Conservation (phyloP, 1,139 yeast species). For the Scheffersomyces insectosa region DNA sequence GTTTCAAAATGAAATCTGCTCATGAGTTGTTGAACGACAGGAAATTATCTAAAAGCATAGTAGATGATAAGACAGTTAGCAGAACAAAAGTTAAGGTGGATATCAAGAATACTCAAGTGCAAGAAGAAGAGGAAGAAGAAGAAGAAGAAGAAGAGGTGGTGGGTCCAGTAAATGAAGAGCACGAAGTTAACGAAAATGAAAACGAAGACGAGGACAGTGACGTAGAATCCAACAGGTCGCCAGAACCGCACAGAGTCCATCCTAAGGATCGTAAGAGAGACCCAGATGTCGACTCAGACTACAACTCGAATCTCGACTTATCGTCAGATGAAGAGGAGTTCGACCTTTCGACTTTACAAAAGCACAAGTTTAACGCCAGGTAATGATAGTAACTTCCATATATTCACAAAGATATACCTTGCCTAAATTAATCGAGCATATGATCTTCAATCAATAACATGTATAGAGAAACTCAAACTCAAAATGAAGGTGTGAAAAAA, state of each 20-base stretch:
- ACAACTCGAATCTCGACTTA: constrained; percentile 27
- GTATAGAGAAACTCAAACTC: too few relatives aligned
- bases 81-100: constrained; percentile 1
- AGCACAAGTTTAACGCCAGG: constrained; percentile 7
- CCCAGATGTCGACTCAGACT: constrained; percentile 28
- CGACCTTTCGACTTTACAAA: constrained; percentile 4
- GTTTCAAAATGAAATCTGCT: constrained; percentile 50
- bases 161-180: constrained; percentile 5
- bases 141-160: constrained; percentile 7
- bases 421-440: too few relatives aligned
- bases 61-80: constrained; percentile 1
- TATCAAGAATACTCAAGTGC: constrained; percentile 1
- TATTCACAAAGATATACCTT: not conserved
- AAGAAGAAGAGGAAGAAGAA: constrained; percentile 4
- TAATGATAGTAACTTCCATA: constrained; percentile 14
- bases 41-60: constrained; percentile 14
- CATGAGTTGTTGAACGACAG: constrained; percentile 42
- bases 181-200: constrained; percentile 4
- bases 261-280: constrained; percentile 13
- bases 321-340: constrained; percentile 11
- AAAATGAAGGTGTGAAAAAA: not conserved
- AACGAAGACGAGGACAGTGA: constrained; percentile 5
- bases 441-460: too few relatives aligned
- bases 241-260: not conserved
- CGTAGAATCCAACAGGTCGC: not conserved